Conservation (phyloP, 306 rosid genomes). For the Trichosanthes truncata region DNA sequence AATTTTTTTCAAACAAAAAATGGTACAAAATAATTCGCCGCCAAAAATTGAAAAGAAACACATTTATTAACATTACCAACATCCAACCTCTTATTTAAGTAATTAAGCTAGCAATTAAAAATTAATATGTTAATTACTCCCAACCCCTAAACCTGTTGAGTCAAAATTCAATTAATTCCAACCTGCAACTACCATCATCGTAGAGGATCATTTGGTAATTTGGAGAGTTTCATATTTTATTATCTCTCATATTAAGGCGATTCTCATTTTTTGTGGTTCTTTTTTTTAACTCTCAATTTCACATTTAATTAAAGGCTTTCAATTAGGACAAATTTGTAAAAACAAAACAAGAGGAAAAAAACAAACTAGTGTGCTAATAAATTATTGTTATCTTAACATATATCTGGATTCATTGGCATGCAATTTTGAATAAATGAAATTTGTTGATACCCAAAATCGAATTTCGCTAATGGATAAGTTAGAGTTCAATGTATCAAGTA, state of each 20-base stretch:
- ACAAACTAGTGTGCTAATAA: too few relatives aligned
- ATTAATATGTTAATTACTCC: not conserved
- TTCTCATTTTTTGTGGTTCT: not conserved
- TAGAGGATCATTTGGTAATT: not conserved
- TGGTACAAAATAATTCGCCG: not conserved
- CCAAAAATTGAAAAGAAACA: not conserved
- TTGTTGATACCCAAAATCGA: too few relatives aligned
- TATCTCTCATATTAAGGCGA: not conserved
- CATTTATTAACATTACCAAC: not conserved
- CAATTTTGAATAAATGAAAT: too few relatives aligned
- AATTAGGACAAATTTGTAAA: too few relatives aligned
- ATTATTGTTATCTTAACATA: too few relatives aligned
- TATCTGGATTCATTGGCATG: too few relatives aligned
- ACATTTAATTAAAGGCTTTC: too few relatives aligned
- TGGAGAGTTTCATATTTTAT: not conserved
- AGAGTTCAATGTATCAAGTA: too few relatives aligned
- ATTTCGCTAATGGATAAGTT: too few relatives aligned
- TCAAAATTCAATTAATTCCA: not conserved
- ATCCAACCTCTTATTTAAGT: not conserved
- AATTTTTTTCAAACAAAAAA: too few relatives aligned
- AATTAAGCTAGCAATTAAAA: not conserved
- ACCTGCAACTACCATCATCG: not conserved
- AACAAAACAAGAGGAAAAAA: too few relatives aligned
- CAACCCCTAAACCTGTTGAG: not conserved
- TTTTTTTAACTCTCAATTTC: too few relatives aligned